Base-by-base conservation (phyloP, 208 protist genomes). In the Balamuthia mandrillaris region DNA sequence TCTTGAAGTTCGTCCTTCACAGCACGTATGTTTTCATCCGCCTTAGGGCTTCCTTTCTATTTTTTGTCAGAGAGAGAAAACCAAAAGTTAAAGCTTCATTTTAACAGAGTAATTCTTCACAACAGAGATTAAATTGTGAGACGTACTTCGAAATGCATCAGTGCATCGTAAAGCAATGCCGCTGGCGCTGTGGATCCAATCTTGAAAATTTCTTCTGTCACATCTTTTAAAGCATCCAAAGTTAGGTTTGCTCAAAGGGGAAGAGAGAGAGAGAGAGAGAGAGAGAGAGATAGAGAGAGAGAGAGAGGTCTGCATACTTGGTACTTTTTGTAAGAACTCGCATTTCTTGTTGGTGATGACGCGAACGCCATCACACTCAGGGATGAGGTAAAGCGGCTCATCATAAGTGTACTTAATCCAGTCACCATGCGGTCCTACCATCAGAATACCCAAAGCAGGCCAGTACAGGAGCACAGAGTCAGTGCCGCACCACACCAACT, bases 351-450 rank as follows among this genome's bases (percentile, higher is more conserved):
- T 49, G 0, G 84, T 81, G n/a, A 94, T 61, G 31, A 94, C 88
- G 16, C 92, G 45, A 1, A 94, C 68, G 54, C 91, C 91, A 75
- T 94, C 92, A 6, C 81, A 54, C 54, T 93, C 91, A 0, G 90
- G 75, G 0, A 92, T 33, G 0, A 94, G 61, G 14, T 68, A 61
- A 18, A 68, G 63, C 27, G 85, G 77, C 44, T 79, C 39, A 41
- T 92, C 90, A 68, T 92, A 91, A 29, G 42, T 35, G 60, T 89
- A 90, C 45, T 88, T 90, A 66, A 90, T 74, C 49, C 54, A 84
- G 79, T 89, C 79, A 3, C 85, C 54, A 45, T 81, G 86, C 3
- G 89, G 88, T 3, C 89, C 88, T 4, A 93, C 82, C 81, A 93
- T 86, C 4, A 93, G 41, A 21, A 88, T 33, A 0, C 63, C 63